Base-by-base conservation (phyloP, 345 rosid species). In the Populus tremula region DNA sequence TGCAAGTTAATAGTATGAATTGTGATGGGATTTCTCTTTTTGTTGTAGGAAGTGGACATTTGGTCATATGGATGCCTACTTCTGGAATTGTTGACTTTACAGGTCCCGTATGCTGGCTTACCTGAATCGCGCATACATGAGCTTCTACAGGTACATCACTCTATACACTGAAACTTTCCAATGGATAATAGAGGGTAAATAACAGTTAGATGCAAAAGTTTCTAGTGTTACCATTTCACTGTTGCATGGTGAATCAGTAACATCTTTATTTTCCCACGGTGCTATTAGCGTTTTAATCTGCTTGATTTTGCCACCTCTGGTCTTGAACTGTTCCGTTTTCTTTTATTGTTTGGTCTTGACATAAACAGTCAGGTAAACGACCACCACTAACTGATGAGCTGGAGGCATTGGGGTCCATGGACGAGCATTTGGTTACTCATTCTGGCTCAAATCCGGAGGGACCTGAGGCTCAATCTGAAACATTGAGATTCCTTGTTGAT, bases 51-150 rank as follows among this genome's bases (percentile, higher is more conserved):
- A 83, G 96, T 93, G 80, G 99, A 96, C 77, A 87, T 95, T 59
- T 95, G 99, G 99, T 95, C 99, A 45, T 95, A 88, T 25, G 99
- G 99, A 67, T 96, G 99, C 82, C 76, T 96, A 72, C 89, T 93
- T 80, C 86, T 88, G 8, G 97, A 96, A 84, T 79, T 96, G 81
- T 80, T 96, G 90, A 96, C 99, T 50, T 88, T 96, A 81, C 87
- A 89, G 75, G 81, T 87, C 75, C 99, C 99, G 1, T 93, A 90
- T 84, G 83, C 79, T 2, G 90, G 88, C 38, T 81, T 78, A 67
- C 83, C 94, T 6, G 96, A 90, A 73, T 50, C 78, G 68, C 88
- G 80, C 69, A 90, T 95, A 79, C 93, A 93, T 5, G 96, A 92
- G 70, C 91, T 82, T 63, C 87, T 93, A 71, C 89, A 89, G 93